Evolutionary conservation across 108 stramenopile genomes (phyloP), one percentile per base, ranked within the genome.

Genomic region (Aureococcus anophagefferens): DNA sequence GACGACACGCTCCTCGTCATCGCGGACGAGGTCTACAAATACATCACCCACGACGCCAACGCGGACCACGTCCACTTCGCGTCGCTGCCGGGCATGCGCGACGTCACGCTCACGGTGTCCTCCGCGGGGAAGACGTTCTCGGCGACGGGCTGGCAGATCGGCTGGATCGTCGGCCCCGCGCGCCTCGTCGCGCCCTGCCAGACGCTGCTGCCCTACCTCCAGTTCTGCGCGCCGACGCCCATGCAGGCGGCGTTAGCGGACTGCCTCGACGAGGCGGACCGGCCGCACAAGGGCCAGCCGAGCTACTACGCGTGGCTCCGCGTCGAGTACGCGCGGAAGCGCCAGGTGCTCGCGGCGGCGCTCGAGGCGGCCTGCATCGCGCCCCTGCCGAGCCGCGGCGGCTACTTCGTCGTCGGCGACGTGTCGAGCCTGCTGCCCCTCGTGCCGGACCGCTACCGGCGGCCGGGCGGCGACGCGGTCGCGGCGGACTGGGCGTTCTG

Each of bases 81-180:
- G 0, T 87, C 91, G 0, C 65, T 93, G 15, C 90, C 89, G 9
- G 89, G 84, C 30, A 93, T 94, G 93, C 91, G 89, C 89, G 91
- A 93, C 67, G 76, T 92, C 40, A 92, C 91, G 35, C 79, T 99
- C 25, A 97, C 96, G 0, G 88, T 99, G 25, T 96, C 93, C 16
- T 95, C 93, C n/a, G 93, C 95, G 3, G 98, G 98, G 9, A 99
- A 99, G 76, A 97, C 98, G 9, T 99, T 99, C 72, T 94, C 93
- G 29, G 93, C 93, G 14, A 99, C 98, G 0, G 98, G 98, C 14
- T 99, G 98, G 98, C 91, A 97, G 82, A 91, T 96, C n/a, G 98
- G 98, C 16, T 99, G 96, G 95, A 86, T 89, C 71, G 81, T 97
- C 59, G 98, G 94, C 29, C 96, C 98, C 14, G 67, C 76, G 25